These are phyloP conservation scores for Torulaspora microellipsoides DNA, from an alignment of 805 yeast genomes.

Conservation along the genomic window DNA sequence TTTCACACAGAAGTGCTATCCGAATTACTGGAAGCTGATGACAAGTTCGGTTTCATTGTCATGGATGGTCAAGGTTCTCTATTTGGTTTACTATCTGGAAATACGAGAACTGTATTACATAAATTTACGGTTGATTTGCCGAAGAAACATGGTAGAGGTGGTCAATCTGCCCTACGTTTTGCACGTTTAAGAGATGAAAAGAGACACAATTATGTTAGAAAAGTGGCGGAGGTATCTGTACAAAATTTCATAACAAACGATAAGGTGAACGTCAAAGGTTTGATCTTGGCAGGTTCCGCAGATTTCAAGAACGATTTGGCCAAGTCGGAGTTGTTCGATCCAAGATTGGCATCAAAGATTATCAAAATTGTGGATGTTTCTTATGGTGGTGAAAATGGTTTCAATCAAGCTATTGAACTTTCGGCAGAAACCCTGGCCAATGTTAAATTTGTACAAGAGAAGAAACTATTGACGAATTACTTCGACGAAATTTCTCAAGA, in stretches of 20 bases:
- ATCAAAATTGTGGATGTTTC: constrained; percentile 94
- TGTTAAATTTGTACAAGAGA: constrained; percentile 97
- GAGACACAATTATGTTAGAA: constrained; percentile 97
- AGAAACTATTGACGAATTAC: constrained; percentile 85
- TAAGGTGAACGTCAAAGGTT: constrained; percentile 89
- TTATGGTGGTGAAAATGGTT: constrained; percentile 99
- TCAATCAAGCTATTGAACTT: constrained; percentile 97
- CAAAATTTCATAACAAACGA: constrained; percentile 94
- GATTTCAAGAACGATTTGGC: constrained; percentile 95
- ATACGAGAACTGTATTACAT: constrained; percentile 92
- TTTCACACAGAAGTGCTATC: constrained; percentile 96
- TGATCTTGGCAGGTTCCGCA: constrained; percentile 97
- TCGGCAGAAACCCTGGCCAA: constrained; percentile 96
- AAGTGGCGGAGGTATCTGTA: constrained; percentile 97
- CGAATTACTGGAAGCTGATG: constrained; percentile 91
- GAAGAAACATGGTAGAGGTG: constrained; percentile 99
- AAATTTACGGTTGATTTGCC: constrained; percentile 97
- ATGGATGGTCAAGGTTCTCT: constrained; percentile 99
- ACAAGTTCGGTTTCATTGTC: constrained; percentile 93
- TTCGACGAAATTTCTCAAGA: constrained; percentile 98
- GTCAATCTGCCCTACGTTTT: constrained; percentile 99
- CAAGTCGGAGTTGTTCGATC: constrained; percentile 89
- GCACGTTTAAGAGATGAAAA: constrained; percentile 98
- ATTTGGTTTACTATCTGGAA: constrained; percentile 93
- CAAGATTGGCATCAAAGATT: constrained; percentile 80